Base-by-base conservation (phyloP, 1,139 yeast genomes). In the Saccharomyces hybrid region DNA sequence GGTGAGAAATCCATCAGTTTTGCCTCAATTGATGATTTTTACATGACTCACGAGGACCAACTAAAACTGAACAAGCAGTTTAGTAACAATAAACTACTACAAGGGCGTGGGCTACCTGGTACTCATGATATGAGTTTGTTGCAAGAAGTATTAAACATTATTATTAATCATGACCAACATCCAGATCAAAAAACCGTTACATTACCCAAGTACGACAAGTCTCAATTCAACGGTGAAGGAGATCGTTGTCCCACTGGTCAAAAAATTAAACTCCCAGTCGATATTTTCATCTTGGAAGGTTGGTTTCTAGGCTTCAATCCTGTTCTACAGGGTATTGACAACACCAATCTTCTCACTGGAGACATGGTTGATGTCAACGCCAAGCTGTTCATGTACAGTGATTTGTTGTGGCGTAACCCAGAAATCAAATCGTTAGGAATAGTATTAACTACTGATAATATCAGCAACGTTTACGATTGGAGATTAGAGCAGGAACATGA, bases 61-160 rank as follows among this genome's bases (percentile, higher is more conserved):
- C 59, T 57, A 12, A 59, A 63, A 42, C 62, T 89, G 34, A 78
- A 79, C 3, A 49, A 61, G 2, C 58, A 58, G 11, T 59, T 68
- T 31, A 72, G 77, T 1, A 77, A 73, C 4, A 90, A 90, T 66
- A 69, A 71, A 38, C 71, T 89, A 53, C 66, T 88, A 28, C 80
- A 78, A 59, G 96, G 96, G 2, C 73, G 98, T 48, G 99, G 99
- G 0, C 75, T 88, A 31, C 98, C 98, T 0, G 98, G 98, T 0
- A 91, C 99, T 0, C 99, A 93, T 67, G 98, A 93, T 65, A 63
- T 87, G 46, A 63, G 62, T 1, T 63, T 73, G 47, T 57, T 69
- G 34, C 66, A 66, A 38, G 59, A 62, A 4, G 58, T 68, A 5
- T 63, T 76, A 2, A 61, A 64, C 1, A 60, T 62, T 8, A 54